Conservation (phyloP, 148 eudicot genomes). For the Camellia japonica region DNA sequence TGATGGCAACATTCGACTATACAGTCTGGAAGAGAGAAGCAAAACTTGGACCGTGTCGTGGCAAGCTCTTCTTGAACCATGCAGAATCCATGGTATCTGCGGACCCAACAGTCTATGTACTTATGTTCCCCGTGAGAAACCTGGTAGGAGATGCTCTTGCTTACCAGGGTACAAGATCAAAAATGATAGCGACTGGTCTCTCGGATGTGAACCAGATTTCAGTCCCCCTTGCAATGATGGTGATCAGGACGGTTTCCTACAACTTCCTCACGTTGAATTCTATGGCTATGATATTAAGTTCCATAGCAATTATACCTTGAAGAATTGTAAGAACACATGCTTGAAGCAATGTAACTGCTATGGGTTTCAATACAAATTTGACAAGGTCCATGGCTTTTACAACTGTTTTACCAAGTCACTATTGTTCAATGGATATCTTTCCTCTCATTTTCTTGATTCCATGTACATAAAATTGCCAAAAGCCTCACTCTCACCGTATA, state of each 20-base stretch:
- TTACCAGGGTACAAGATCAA: constrained; percentile 35
- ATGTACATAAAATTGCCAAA: constrained; percentile 33
- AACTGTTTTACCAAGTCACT: constrained; percentile 30
- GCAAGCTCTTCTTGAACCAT: constrained; percentile 33
- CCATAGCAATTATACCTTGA: constrained; percentile 7
- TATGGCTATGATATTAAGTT: constrained; percentile 24
- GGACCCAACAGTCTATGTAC: constrained; percentile 36
- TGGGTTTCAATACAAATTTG: constrained; percentile 29
- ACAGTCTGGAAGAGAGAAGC: constrained; percentile 28
- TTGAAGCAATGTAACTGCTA: constrained; percentile 22
- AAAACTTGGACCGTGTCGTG: constrained; percentile 40
- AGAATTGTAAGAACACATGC: constrained; percentile 27
- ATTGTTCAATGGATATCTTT: constrained; percentile 28
- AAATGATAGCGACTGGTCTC: constrained; percentile 30
- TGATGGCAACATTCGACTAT: constrained; percentile 50
- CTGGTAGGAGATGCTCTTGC: constrained; percentile 39
- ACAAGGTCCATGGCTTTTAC: constrained; percentile 4
- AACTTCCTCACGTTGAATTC: constrained; percentile 21
- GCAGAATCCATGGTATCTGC: constrained; percentile 39
- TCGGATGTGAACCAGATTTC: constrained; percentile 41
- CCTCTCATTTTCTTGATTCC: constrained; percentile 1
- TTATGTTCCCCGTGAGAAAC: constrained; percentile 1
- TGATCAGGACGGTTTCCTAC: constrained; percentile 8
- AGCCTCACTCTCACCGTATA: background rate
- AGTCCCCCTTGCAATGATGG: background rate